phyloP scores from a whole-genome alignment of 306 rosid species.

The Albizia julibrissin region DNA sequence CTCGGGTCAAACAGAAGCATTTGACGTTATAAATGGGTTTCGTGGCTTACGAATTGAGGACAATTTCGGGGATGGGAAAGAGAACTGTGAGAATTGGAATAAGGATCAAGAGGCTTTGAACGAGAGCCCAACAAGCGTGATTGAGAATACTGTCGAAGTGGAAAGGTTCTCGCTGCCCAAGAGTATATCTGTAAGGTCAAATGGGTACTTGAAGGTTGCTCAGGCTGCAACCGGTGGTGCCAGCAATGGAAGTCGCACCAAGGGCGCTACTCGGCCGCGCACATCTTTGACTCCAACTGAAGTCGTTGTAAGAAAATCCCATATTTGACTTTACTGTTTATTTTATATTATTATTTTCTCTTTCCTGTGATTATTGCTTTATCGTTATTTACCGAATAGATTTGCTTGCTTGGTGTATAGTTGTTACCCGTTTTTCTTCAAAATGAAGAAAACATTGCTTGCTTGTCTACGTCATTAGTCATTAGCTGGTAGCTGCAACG shows the following conservation, averaged over 20 bases:
- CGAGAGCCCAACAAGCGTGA: slow-evolving; percentile 69
- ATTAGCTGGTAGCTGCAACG: slow-evolving; percentile 48
- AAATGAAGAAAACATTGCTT: slow-evolving; percentile 39
- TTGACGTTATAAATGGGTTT: slow-evolving; percentile 45
- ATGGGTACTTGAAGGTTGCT: slow-evolving; percentile 69
- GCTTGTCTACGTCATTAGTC: slow-evolving; percentile 48
- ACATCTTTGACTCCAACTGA: slow-evolving; percentile 46
- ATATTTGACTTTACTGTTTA: background rate
- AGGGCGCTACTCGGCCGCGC: slow-evolving; percentile 52
- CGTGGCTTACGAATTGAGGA: slow-evolving; percentile 37
- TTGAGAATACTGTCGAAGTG: slow-evolving; percentile 51
- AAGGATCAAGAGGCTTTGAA: slow-evolving; percentile 46
- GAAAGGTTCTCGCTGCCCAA: slow-evolving; percentile 80
- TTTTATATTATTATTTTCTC: background rate
- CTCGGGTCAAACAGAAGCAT: slow-evolving; percentile 36
- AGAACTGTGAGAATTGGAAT: slow-evolving; percentile 49
- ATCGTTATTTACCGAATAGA: slow-evolving; percentile 49
- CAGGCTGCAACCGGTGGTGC: slow-evolving; percentile 39
- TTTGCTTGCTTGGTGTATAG: slow-evolving; percentile 37
- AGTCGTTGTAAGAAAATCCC: slow-evolving; percentile 55
- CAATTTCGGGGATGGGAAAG: slow-evolving; percentile 33
- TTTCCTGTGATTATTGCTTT: slow-evolving; percentile 31
- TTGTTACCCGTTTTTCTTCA: slow-evolving; percentile 42
- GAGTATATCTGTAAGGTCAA: slow-evolving; percentile 90
- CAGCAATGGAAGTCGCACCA: slow-evolving; percentile 50